phyloP scores from a whole-genome alignment of 2,329 filamentous ascomycete species.

The Davidsoniella eucalypti region DNA sequence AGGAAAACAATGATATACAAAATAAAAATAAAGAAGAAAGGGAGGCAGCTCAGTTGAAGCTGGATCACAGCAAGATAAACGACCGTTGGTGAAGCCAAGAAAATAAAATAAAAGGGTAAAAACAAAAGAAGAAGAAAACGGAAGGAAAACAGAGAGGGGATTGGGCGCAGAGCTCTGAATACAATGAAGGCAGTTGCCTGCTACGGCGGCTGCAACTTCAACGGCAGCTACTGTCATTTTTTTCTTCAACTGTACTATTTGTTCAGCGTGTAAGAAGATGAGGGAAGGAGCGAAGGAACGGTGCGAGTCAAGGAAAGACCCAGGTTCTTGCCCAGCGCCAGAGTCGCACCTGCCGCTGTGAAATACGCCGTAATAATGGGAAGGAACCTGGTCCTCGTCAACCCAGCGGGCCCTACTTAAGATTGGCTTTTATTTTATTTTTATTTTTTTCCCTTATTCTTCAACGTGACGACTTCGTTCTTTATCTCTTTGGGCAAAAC shows the following conservation, averaged over 20 bases:
- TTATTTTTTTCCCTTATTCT: too few relatives aligned
- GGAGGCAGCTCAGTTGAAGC: constrained; percentile 14
- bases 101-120: constrained; percentile 7
- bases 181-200: neutral
- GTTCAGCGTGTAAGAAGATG: too few relatives aligned
- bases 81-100: constrained; percentile 9
- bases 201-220: too few relatives aligned
- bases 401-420: too few relatives aligned
- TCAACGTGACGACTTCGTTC: too few relatives aligned
- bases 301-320: neutral
- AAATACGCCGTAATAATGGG: too few relatives aligned
- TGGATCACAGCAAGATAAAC: constrained; percentile 16
- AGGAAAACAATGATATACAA: neutral
- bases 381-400: too few relatives aligned
- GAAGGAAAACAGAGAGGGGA: neutral
- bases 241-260: too few relatives aligned
- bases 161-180: neutral
- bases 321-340: too few relatives aligned
- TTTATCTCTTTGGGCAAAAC: too few relatives aligned
- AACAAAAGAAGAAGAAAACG: constrained; percentile 1
- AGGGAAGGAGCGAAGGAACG: neutral
- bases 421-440: neutral
- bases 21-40: constrained; percentile 6
- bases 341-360: too few relatives aligned
- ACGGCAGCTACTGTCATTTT: too few relatives aligned